These are phyloP conservation scores for Houttuynia cordata DNA, from an alignment of 164 flowering plant genomes.

Conservation along the genomic window DNA sequence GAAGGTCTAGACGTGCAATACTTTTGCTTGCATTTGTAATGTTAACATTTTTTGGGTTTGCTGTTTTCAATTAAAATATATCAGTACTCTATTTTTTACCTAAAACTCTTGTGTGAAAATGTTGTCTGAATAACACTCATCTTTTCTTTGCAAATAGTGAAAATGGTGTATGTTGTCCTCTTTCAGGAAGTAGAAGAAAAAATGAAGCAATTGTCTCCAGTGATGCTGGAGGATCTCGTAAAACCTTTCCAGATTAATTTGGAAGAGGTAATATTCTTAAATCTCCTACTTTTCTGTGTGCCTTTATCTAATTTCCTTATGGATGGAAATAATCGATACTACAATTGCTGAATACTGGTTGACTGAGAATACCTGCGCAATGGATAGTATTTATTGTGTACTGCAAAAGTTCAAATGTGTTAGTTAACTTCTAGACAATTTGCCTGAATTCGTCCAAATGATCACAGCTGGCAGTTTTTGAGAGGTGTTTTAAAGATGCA, in stretches of 20 bases:
- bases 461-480: not conserved
- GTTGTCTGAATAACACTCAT: no score
- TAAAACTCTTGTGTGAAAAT: no score
- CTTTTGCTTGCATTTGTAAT: no score
- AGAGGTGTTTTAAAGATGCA: no score
- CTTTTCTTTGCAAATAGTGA: not conserved
- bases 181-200: conserved; percentile 67
- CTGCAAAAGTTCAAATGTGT: not conserved
- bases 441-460: not conserved
- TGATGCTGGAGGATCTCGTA: conserved; percentile 81
- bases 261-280: conserved; percentile 43
- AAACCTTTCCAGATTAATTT: conserved; percentile 64
- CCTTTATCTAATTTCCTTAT: no score
- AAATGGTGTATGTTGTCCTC: not conserved
- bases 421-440: conserved; percentile 1
- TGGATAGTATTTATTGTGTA: not conserved
- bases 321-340: not conserved
- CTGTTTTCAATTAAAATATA: no score
- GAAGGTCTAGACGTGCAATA: no score
- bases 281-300: not conserved
- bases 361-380: not conserved
- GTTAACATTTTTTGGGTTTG: no score
- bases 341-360: not conserved
- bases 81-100: no score
- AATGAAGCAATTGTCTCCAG: conserved; percentile 56